Evolutionary conservation across 163 green algal genomes (phyloP).

Genomic region (Smithsoniella earleae): DNA sequence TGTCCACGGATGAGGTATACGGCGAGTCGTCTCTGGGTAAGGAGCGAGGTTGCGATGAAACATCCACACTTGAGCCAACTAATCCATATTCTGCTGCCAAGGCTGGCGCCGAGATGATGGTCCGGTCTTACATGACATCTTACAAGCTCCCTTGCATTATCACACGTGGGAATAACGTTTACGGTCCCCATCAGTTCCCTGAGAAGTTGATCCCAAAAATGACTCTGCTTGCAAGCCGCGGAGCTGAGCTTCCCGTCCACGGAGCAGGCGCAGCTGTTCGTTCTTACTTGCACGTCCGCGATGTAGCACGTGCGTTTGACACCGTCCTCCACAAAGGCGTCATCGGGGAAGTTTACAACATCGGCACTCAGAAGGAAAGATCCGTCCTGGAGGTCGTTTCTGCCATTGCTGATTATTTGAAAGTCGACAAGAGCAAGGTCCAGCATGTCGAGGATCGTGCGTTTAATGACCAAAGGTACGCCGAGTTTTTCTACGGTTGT

Average conservation of each 20-base stretch:
- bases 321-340: slow-evolving; percentile 64
- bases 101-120: slow-evolving; percentile 94
- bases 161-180: slow-evolving; percentile 98
- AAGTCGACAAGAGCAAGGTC: slow-evolving; percentile 47
- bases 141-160: slow-evolving; percentile 95
- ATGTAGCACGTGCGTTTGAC: slow-evolving; percentile 89
- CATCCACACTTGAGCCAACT: slow-evolving; percentile 73
- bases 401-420: slow-evolving; percentile 55
- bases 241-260: slow-evolving; percentile 59
- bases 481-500: no score
- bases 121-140: slow-evolving; percentile 82
- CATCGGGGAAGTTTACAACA: slow-evolving; percentile 88
- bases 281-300: slow-evolving; percentile 53
- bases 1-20: slow-evolving; percentile 93
- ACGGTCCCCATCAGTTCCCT: slow-evolving; percentile 87
- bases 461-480: slow-evolving; percentile 74
- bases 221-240: slow-evolving; percentile 69
- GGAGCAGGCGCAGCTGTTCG: slow-evolving; percentile 34
- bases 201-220: slow-evolving; percentile 87
- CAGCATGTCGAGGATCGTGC: slow-evolving; percentile 73
- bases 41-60: slow-evolving; percentile 41
- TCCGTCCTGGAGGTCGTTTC: slow-evolving; percentile 76
- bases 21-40: slow-evolving; percentile 68
- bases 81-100: slow-evolving; percentile 98
- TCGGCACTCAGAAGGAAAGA: slow-evolving; percentile 84